Base-by-base conservation (phyloP, 2,329 filamentous ascomycete genomes). In the Epichloe sibirici region DNA sequence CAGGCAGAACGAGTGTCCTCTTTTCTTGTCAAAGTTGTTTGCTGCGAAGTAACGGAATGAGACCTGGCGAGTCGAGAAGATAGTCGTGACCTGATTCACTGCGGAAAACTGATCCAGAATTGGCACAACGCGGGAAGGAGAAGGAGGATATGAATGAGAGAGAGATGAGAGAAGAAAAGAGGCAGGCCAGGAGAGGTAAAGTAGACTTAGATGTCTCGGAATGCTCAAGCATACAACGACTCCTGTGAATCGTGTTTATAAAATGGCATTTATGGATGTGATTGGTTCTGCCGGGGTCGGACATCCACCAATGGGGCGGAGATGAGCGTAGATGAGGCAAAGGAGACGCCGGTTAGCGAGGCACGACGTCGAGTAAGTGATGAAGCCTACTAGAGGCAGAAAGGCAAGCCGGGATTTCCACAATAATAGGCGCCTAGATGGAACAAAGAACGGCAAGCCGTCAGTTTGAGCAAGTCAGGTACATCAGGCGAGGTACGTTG, bases 321-420 rank as follows among this genome's bases (percentile, higher is more conserved):
- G 58, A 65, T 63, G 61, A 59, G 59, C 61, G 59, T 60, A 62
- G 63, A 63, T 63, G 64, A 67, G 63, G 64, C 62, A 65, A 60
- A 64, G 61, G 54, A 57, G 57, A 59, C 58, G 60, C 64, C 60
- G 63, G 63, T 62, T 64, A 17, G 63, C 57, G 57, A 61, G 57
- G 55, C 59, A 63, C 57, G 55, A 62, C 60, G 58, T 57, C 57
- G 62, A 59, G 54, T 37, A 37, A 52, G 38, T 25, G 28, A 40
- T 34, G 17, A 34, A 48, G 45, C 45, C 21, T 31, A 47, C 17
- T 17, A 15, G 13, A 47, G 37, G 15, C n/a, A 50, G 49, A 39
- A 46, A 25, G 50, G 25, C 54, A 61, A 58, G 54, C 57, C 58
- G 56, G 57, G 57, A 55, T 57, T 55, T 55, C 57, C 39, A 49